Evolutionary conservation across 768 basidiomycete species (phyloP).

Genomic region (Termitomyces sp.): DNA sequence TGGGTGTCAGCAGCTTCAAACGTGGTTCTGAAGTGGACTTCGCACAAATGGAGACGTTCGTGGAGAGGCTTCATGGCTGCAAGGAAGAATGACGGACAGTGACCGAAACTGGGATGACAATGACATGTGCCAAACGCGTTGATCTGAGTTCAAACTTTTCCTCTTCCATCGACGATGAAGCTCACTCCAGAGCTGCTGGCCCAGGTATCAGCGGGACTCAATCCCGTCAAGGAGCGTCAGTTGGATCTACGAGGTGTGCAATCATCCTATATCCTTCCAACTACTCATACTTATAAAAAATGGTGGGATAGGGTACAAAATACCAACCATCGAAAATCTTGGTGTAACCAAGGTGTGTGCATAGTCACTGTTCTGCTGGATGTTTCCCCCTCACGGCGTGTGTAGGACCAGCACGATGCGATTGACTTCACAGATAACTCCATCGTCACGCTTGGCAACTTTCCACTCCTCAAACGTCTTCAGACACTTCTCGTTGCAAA

Average conservation of each 20-base stretch:
- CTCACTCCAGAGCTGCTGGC: constrained; percentile 91
- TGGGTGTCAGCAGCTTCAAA: constrained; percentile 12
- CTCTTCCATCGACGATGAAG: constrained; percentile 59
- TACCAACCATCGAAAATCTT: constrained; percentile 94
- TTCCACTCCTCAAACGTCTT: constrained; percentile 84
- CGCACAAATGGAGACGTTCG: constrained; percentile 71
- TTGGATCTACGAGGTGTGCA: constrained; percentile 82
- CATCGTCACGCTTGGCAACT: constrained; percentile 75
- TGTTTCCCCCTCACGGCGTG: constrained; percentile 9
- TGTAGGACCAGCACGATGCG: constrained; percentile 87
- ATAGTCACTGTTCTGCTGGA: constrained; percentile 15
- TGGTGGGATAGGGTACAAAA: constrained; percentile 72
- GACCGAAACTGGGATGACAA: constrained; percentile 6
- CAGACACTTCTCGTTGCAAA: constrained; percentile 83
- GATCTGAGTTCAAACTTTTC: constrained; percentile 39
- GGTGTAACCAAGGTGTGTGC: constrained; percentile 80
- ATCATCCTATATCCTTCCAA: constrained; percentile 7
- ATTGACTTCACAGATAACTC: constrained; percentile 94
- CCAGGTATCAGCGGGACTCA: constrained; percentile 74
- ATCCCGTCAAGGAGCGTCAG: constrained; percentile 85
- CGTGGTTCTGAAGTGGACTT: constrained; percentile 5
- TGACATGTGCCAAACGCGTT: constrained; percentile 20
- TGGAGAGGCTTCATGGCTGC: constrained; percentile 61
- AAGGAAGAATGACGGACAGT: constrained; percentile 15
- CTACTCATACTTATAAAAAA: constrained; percentile 23